These are phyloP conservation scores for Parietichytrium sp. DNA, from an alignment of 108 stramenopile genomes.

Conservation along the genomic window DNA sequence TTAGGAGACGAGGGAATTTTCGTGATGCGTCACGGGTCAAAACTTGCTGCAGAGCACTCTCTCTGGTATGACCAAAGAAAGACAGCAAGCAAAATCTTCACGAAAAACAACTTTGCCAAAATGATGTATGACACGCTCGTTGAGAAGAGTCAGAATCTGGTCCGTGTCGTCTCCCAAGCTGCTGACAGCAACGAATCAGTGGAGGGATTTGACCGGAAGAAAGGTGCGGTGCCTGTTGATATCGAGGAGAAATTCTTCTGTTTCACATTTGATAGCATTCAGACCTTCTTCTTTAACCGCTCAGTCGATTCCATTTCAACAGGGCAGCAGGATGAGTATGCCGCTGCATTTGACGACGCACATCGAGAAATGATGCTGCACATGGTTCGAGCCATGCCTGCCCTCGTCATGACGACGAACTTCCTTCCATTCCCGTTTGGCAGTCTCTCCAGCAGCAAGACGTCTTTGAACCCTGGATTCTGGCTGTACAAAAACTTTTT, in stretches of 20 bases:
- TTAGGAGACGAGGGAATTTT: constrained; percentile 8
- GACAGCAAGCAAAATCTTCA: constrained; percentile 51
- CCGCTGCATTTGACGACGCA: constrained; percentile 51
- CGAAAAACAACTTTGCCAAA: constrained; percentile 39
- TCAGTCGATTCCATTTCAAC: constrained; percentile 42
- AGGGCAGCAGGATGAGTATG: constrained; percentile 41
- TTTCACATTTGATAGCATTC: constrained; percentile 53
- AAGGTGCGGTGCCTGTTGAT: too few species aligned
- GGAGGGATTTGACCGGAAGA: too few species aligned
- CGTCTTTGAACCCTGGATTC: constrained; percentile 6
- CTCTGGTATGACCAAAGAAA: constrained; percentile 58
- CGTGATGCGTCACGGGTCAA: constrained; percentile 17
- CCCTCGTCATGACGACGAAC: constrained; percentile 43
- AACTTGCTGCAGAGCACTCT: constrained; percentile 51
- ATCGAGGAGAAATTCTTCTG: constrained; percentile 50
- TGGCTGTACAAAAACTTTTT: constrained; percentile 41
- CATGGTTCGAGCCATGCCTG: constrained; percentile 39
- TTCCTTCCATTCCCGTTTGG: constrained; percentile 30
- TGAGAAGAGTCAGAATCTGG: constrained; percentile 28
- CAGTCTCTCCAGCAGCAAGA: not conserved
- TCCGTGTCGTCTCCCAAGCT: not conserved
- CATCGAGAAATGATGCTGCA: constrained; percentile 11
- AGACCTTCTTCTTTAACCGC: constrained; percentile 53
- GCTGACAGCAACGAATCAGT: not conserved
- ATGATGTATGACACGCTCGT: constrained; percentile 22